Conservation (phyloP, 2,329 filamentous ascomycete species). For the Dendryphion nanum region DNA sequence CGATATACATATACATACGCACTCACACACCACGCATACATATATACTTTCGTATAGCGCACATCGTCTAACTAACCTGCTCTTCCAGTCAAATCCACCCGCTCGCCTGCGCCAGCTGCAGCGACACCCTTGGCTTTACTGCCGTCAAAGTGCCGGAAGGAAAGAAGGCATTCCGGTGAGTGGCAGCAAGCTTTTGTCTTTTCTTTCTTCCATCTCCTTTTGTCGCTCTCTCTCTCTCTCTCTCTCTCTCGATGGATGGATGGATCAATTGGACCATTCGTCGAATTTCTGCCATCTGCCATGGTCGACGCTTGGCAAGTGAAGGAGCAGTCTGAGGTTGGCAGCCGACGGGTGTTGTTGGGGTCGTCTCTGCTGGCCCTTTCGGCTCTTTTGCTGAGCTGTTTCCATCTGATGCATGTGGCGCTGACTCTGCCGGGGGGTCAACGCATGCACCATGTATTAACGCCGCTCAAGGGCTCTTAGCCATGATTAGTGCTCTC, state of each 20-base stretch:
- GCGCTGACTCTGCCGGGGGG: slow-evolving; percentile 11
- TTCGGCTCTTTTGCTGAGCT: slow-evolving; percentile 4
- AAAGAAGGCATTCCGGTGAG: slow-evolving; percentile 35
- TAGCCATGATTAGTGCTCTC: slow-evolving; percentile 14
- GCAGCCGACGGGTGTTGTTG: no score
- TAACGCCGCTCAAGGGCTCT: slow-evolving; percentile 13
- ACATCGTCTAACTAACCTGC: neutral
- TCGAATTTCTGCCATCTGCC: neutral
- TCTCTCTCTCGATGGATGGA: neutral
- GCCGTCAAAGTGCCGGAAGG: slow-evolving; percentile 25
- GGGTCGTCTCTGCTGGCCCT: no score
- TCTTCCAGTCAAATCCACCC: slow-evolving; percentile 34
- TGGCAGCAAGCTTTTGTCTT: no score
- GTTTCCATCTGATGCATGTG: slow-evolving; percentile 3
- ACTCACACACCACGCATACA: no score
- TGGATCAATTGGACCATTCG: neutral
- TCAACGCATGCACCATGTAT: slow-evolving; percentile 19
- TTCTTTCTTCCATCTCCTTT: no score
- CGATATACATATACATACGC: no score
- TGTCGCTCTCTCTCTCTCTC: neutral
- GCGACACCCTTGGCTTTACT: slow-evolving; percentile 29
- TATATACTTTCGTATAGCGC: no score
- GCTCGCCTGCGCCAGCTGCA: slow-evolving; percentile 29
- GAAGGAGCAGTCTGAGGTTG: no score
- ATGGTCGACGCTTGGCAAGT: neutral